These are phyloP conservation scores for Chrysoporthe austroafricana DNA, from an alignment of 2,329 filamentous ascomycete species.

Conservation along the genomic window DNA sequence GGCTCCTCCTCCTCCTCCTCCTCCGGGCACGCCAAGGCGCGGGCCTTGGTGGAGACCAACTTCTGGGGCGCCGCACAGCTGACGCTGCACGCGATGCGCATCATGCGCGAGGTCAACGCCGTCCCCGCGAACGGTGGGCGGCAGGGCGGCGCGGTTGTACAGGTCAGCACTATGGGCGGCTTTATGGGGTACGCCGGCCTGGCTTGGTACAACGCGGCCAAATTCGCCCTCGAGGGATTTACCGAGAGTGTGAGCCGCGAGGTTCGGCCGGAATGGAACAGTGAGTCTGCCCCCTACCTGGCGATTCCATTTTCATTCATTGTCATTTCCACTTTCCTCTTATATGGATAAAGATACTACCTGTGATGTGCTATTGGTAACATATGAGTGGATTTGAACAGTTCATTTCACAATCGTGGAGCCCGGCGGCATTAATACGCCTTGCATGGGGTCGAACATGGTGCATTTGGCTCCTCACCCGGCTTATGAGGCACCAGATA, in stretches of 20 bases:
- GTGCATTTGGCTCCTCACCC: slow-evolving; percentile 43
- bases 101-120: slow-evolving; percentile 37
- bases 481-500: slow-evolving; percentile 41
- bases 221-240: slow-evolving; percentile 52
- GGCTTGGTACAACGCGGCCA: slow-evolving; percentile 46
- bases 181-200: slow-evolving; percentile 40
- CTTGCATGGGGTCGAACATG: slow-evolving; percentile 38
- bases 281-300: slow-evolving; percentile 32
- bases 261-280: slow-evolving; percentile 47
- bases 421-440: slow-evolving; percentile 45
- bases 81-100: slow-evolving; percentile 34
- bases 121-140: slow-evolving; percentile 29
- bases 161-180: slow-evolving; percentile 58
- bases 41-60: slow-evolving; percentile 35
- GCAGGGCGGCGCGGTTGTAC: slow-evolving; percentile 55
- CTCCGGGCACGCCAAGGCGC: slow-evolving; percentile 31
- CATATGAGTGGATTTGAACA: slow-evolving; percentile 22
- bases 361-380: not conserved
- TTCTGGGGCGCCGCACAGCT: slow-evolving; percentile 37
- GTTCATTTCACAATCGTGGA: slow-evolving; percentile 48
- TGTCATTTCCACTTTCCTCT: no score
- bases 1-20: slow-evolving; percentile 24
- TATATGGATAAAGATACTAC: no score
- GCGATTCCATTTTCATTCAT: no score
- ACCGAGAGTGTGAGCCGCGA: slow-evolving; percentile 51